Percentiles rank a stretch among this genome's conserved stretches.
phyloP scores from a whole-genome alignment of 2,329 filamentous ascomycete genomes.

The Aspergillus ustus region DNA sequence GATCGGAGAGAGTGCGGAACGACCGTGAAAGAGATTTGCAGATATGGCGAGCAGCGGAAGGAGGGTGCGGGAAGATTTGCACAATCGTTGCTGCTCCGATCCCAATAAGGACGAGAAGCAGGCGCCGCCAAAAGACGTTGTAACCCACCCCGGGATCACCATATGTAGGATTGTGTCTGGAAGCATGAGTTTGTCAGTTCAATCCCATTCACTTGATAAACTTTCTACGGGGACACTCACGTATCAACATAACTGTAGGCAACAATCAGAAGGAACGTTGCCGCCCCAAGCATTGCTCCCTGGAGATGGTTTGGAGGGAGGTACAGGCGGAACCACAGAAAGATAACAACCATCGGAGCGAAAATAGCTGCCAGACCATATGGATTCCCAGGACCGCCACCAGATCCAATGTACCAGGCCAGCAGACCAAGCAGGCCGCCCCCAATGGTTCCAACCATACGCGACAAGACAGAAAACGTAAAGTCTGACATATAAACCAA shows the following conservation, averaged over 20 bases:
- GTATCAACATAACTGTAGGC: slow-evolving; percentile 55
- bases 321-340: slow-evolving; percentile 45
- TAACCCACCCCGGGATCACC: slow-evolving; percentile 55
- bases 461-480: slow-evolving; percentile 50
- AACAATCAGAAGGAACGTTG: slow-evolving; percentile 51
- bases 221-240: slow-evolving; percentile 35
- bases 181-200: not conserved
- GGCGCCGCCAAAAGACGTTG: slow-evolving; percentile 54
- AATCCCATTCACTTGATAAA: not conserved
- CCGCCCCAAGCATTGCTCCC: slow-evolving; percentile 45
- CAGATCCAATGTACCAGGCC: slow-evolving; percentile 59
- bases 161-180: slow-evolving; percentile 48
- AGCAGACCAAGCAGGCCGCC: slow-evolving; percentile 55
- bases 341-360: slow-evolving; percentile 35
- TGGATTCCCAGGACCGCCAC: slow-evolving; percentile 53
- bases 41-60: slow-evolving; percentile 52
- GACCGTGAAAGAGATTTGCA: slow-evolving; percentile 52
- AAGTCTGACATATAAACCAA: slow-evolving; percentile 59
- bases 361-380: slow-evolving; percentile 55
- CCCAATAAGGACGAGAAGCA: slow-evolving; percentile 51
- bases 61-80: slow-evolving; percentile 53
- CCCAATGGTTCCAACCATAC: slow-evolving; percentile 50
- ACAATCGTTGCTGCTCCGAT: slow-evolving; percentile 51
- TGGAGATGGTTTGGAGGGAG: slow-evolving; percentile 37
- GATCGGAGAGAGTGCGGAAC: slow-evolving; percentile 51